Base-by-base conservation (phyloP, 2,329 filamentous ascomycete species). In the Talaromyces pinophilus region DNA sequence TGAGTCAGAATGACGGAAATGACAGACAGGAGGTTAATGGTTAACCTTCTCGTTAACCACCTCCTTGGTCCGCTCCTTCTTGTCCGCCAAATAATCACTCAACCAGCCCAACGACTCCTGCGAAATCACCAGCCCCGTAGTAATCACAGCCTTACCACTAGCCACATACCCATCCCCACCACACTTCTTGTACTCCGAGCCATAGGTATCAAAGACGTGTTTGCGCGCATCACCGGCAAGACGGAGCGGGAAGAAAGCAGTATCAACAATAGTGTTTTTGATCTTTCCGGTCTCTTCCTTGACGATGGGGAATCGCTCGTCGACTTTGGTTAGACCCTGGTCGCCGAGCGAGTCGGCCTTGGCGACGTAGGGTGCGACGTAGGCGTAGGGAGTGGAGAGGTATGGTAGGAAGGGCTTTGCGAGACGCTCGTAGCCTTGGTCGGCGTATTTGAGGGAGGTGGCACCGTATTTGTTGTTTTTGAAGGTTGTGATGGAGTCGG, bases 391-490 rank as follows among this genome's bases (percentile, higher is more conserved):
- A 72, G 86, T 91, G 73, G 88, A 80, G 72, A 97, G 82, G 80
- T 92, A 92, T 33, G 92, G 91, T 64, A 94, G 81, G 69, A 97
- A 81, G 22, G 93, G 92, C 71, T 89, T 90, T 76, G 90, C 90
- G 74, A 97, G 85, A 70, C 86, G 88, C 75, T 88, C 83, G 84
- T 93, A 96, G 73, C 89, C 89, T 68, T 88, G 86, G 76, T 91
- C 87, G 77, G 90, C 87, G 69, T 95, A 81, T 73, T 90, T 85
- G 76, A 97, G 82, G 52, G 92, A 93, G 81, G 90, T 93, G 78
- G 92, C 89, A 75, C 92, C 93, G 76, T 92, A 90, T 61, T 92
- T 89, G 81, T 94, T 92, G 75, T 86, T 83, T 81, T 93, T 92
- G 86, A 96, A 90, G 75, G 87, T 88, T 68, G 87, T 82, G 79